Conservation (phyloP, 257 asterid genomes). For the Sherardia arvensis region DNA sequence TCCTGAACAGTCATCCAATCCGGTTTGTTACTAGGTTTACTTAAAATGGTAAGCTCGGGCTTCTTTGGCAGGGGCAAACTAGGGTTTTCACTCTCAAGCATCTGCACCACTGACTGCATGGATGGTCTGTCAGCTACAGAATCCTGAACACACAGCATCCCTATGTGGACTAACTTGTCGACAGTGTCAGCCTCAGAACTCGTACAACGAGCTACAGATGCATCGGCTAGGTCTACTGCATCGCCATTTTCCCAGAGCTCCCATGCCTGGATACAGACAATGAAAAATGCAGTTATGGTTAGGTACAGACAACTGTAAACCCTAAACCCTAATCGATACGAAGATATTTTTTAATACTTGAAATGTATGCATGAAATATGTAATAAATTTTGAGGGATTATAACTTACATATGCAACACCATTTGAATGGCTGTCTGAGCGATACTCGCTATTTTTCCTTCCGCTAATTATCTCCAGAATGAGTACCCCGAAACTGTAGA, state of each 20-base stretch:
- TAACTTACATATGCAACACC: conserved; percentile 60
- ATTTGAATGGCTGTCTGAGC: conserved; percentile 40
- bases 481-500: conserved; percentile 78
- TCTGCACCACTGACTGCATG: conserved; percentile 61
- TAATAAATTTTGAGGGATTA: background rate
- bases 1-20: conserved; percentile 43
- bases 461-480: conserved; percentile 73
- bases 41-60: conserved; percentile 52
- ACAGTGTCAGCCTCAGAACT: conserved; percentile 32
- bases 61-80: conserved; percentile 52
- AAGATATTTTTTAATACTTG: background rate
- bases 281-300: background rate
- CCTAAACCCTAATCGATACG: no score
- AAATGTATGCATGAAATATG: no score
- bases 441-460: conserved; percentile 43
- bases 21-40: conserved; percentile 27
- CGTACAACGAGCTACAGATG: conserved; percentile 23
- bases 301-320: no score
- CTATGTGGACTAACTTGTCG: conserved; percentile 55
- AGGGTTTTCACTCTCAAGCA: conserved; percentile 53
- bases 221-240: conserved; percentile 50
- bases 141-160: conserved; percentile 76
- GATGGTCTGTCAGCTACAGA: conserved; percentile 47
- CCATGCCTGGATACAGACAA: conserved; percentile 45
- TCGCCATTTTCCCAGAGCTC: conserved; percentile 55